Evolutionary conservation across 2,329 filamentous ascomycete species (phyloP).

Genomic region (Cladosporium sp.): DNA sequence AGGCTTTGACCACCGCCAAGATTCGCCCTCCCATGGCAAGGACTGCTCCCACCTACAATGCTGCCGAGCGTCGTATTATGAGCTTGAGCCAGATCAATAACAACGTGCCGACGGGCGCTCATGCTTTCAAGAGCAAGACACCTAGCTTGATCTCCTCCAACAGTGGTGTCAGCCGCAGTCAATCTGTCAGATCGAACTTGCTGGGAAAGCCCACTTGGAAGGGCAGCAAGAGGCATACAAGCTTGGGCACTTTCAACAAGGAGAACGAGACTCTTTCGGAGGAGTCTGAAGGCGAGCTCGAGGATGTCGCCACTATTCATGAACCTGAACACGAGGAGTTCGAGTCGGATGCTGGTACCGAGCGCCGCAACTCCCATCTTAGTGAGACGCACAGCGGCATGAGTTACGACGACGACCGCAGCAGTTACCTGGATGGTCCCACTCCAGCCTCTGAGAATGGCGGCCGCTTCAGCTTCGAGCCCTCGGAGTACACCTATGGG

Average conservation of each 20-base stretch:
- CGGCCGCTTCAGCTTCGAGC: conserved; percentile 43
- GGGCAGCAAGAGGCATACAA: conserved; percentile 33
- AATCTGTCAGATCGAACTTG: conserved; percentile 38
- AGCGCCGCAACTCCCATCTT: conserved; percentile 28
- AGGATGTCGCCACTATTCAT: conserved; percentile 23
- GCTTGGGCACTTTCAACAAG: conserved; percentile 40
- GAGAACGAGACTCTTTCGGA: conserved; percentile 50
- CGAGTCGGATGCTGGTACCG: conserved; percentile 32
- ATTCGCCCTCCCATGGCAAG: conserved; percentile 14
- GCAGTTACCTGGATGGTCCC: conserved; percentile 26
- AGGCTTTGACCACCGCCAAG: conserved; percentile 10
- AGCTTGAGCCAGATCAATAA: conserved; percentile 87
- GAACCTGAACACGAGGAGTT: conserved; percentile 25
- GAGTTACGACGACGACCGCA: conserved; percentile 33
- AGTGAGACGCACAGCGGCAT: conserved; percentile 25
- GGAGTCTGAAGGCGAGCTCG: conserved; percentile 42
- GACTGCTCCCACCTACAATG: conserved; percentile 15
- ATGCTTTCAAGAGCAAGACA: conserved; percentile 37
- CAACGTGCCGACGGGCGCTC: conserved; percentile 58
- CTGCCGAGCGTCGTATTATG: conserved; percentile 70
- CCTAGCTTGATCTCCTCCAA: conserved; percentile 29
- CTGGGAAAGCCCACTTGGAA: conserved; percentile 36
- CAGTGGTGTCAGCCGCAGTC: conserved; percentile 37
- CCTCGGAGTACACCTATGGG: conserved; percentile 48
- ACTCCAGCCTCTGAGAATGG: conserved; percentile 30